phyloP scores from a whole-genome alignment of 495 filamentous ascomycete species.

The Neurospora sp. region DNA sequence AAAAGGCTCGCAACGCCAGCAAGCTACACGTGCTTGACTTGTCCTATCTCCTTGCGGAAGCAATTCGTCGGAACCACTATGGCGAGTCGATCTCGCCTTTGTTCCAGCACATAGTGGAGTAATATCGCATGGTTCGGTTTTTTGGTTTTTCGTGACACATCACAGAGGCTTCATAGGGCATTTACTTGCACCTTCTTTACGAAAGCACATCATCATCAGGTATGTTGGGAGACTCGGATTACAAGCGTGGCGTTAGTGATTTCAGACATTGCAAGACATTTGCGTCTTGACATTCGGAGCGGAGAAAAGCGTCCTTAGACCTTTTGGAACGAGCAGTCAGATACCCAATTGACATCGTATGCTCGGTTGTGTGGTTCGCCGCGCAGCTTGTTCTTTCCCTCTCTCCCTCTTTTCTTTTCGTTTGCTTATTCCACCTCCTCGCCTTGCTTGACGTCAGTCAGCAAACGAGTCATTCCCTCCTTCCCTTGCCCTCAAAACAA shows the following conservation, averaged over 20 bases:
- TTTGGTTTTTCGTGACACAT: conserved; percentile 6
- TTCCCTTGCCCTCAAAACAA: conserved; percentile 6
- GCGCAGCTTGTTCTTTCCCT: background rate
- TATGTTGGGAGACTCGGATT: conserved; percentile 8
- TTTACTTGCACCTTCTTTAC: background rate
- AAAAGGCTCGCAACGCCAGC: conserved; percentile 56
- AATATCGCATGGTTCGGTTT: conserved; percentile 13
- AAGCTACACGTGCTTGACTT: conserved; percentile 88
- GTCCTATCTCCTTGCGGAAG: conserved; percentile 77
- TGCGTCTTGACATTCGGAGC: conserved; percentile 8
- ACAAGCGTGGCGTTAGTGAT: conserved; percentile 24
- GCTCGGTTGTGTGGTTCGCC: conserved; percentile 7
- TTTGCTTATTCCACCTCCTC: background rate
- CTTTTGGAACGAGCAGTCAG: conserved; percentile 20
- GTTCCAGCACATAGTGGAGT: conserved; percentile 62
- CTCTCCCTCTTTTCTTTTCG: background rate
- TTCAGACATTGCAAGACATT: conserved; percentile 5
- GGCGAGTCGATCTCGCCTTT: conserved; percentile 79
- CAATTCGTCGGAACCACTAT: conserved; percentile 91
- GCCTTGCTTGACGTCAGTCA: background rate
- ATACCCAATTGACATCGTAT: conserved; percentile 21
- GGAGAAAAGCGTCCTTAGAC: conserved; percentile 10
- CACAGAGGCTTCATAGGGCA: background rate
- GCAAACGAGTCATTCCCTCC: background rate
- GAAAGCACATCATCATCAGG: conserved; percentile 1